These are phyloP conservation scores for Tulasnella sp. DNA, from an alignment of 768 basidiomycete genomes.

Conservation along the genomic window DNA sequence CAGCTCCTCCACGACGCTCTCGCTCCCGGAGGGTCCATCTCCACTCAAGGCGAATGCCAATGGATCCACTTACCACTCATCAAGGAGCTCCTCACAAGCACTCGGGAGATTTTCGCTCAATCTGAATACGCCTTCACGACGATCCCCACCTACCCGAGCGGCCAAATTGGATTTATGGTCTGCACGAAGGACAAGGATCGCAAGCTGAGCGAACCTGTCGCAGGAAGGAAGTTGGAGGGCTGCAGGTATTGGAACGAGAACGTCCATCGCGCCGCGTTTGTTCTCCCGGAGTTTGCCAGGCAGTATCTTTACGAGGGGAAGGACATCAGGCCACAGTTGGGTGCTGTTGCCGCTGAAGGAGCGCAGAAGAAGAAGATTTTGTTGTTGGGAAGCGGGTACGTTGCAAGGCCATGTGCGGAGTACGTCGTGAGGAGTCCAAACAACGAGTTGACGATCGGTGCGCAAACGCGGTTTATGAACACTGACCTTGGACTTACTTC, in stretches of 20 bases:
- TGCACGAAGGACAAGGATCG: constrained; percentile 75
- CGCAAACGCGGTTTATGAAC: constrained; percentile 38
- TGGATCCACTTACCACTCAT: constrained; percentile 95
- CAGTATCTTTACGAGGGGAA: constrained; percentile 71
- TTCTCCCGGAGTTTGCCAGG: constrained; percentile 90
- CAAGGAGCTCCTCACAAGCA: constrained; percentile 68
- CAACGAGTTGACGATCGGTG: constrained; percentile 85
- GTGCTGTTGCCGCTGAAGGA: constrained; percentile 59
- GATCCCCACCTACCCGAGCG: constrained; percentile 97
- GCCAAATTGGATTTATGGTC: constrained; percentile 93
- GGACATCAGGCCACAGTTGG: constrained; percentile 75
- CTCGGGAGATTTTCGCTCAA: constrained; percentile 72
- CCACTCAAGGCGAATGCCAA: constrained; percentile 93
- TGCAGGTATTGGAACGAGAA: constrained; percentile 85
- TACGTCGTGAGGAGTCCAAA: constrained; percentile 81
- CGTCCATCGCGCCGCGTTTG: constrained; percentile 81
- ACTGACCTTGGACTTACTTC: neutral
- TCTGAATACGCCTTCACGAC: constrained; percentile 93
- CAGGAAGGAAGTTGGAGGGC: constrained; percentile 64
- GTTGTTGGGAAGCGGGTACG: constrained; percentile 92
- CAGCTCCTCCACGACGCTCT: constrained; percentile 89
- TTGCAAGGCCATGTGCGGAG: constrained; percentile 95
- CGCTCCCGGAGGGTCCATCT: constrained; percentile 86
- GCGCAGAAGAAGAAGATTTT: constrained; percentile 70
- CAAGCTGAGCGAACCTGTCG: constrained; percentile 64